Evolutionary conservation across 106 monocot genomes (phyloP).

Genomic region (Dendrobium nobile): DNA sequence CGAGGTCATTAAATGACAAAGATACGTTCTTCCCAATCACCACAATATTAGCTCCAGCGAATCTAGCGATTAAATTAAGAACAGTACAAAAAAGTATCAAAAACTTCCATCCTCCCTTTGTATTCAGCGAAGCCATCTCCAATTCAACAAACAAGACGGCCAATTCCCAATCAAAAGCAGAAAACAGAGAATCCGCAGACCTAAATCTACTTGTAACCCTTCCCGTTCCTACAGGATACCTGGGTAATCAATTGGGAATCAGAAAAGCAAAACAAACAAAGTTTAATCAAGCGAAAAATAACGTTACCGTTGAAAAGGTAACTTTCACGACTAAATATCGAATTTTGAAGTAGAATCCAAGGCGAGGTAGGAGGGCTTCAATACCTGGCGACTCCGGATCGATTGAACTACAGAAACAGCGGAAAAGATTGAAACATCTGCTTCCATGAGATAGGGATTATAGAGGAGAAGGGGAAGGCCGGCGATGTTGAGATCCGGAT

Average conservation of each 20-base stretch:
- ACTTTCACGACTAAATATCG: background rate
- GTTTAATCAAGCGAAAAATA: background rate
- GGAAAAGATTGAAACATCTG: constrained; percentile 18
- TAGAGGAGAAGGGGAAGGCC: constrained; percentile 6
- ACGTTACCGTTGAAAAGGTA: background rate
- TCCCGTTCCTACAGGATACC: background rate
- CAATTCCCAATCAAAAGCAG: background rate
- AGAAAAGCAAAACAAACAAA: background rate
- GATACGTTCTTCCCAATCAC: constrained; percentile 72
- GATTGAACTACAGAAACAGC: background rate
- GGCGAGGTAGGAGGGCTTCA: background rate
- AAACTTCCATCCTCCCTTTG: background rate
- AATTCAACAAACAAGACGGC: background rate
- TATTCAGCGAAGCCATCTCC: constrained; percentile 11
- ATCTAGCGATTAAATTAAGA: constrained; percentile 16
- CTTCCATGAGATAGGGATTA: constrained; percentile 17
- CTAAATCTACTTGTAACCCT: constrained; percentile 4
- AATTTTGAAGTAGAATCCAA: background rate
- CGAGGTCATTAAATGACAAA: constrained; percentile 50
- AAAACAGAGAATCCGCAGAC: background rate
- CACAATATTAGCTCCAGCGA: constrained; percentile 47
- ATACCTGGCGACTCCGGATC: constrained; percentile 2
- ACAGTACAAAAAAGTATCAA: constrained; percentile 13
- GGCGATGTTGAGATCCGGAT: background rate
- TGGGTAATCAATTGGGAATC: background rate